Conservation (phyloP, 2,329 filamentous ascomycete species). For the Fusarium compactum region DNA sequence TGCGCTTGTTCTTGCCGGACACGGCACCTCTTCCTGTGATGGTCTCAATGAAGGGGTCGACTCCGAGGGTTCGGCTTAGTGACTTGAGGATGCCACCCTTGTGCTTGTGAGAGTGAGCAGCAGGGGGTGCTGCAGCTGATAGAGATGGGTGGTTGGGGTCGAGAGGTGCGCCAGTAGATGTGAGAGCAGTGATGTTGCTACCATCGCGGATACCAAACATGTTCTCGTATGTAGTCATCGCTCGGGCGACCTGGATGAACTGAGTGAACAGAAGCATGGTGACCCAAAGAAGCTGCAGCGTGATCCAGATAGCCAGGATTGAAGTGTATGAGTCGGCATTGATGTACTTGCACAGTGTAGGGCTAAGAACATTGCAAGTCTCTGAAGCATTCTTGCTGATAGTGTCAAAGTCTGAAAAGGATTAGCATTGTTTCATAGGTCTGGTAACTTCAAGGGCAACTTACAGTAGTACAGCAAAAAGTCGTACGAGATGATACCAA, state of each 20-base stretch:
- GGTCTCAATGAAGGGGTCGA: slow-evolving; percentile 94
- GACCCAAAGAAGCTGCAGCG: slow-evolving; percentile 92
- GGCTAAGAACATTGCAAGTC: slow-evolving; percentile 81
- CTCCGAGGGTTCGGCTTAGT: slow-evolving; percentile 86
- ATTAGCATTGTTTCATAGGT: slow-evolving; percentile 13
- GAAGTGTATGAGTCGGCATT: slow-evolving; percentile 88
- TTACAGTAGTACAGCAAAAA: slow-evolving; percentile 79
- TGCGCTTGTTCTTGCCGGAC: slow-evolving; percentile 63
- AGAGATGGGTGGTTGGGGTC: slow-evolving; percentile 74
- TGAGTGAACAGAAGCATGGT: slow-evolving; percentile 97
- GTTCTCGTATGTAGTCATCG: slow-evolving; percentile 96
- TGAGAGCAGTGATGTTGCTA: slow-evolving; percentile 76
- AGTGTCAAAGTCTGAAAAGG: slow-evolving; percentile 69
- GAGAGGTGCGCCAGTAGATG: slow-evolving; percentile 80
- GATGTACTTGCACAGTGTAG: slow-evolving; percentile 78
- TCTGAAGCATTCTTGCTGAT: slow-evolving; percentile 65
- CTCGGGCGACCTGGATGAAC: slow-evolving; percentile 89
- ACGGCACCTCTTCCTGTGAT: slow-evolving; percentile 85
- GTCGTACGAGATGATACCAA: slow-evolving; percentile 80
- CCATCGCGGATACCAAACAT: slow-evolving; percentile 82
- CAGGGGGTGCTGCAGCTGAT: slow-evolving; percentile 59
- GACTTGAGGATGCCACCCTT: slow-evolving; percentile 77
- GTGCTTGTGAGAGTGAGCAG: slow-evolving; percentile 64
- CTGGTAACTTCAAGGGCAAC: slow-evolving; percentile 44
- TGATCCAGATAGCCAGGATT: slow-evolving; percentile 81